These are phyloP conservation scores for Musa schizocarpa DNA, from an alignment of 176 grass and related monocot species.

Conservation along the genomic window DNA sequence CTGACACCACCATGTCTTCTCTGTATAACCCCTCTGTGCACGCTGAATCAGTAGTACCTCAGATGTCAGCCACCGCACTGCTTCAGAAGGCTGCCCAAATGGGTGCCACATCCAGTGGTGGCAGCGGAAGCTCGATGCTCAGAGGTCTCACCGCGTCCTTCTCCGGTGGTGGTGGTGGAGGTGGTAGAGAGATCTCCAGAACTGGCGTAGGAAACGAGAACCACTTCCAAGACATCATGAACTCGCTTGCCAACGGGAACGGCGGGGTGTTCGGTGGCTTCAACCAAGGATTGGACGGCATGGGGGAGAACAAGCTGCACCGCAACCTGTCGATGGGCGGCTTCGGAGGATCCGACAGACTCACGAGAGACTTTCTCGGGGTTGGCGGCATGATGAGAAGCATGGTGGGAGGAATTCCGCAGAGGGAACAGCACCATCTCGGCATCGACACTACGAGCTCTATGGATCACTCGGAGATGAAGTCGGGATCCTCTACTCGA, in stretches of 20 bases:
- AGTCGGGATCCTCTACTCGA: slow-evolving; percentile 18
- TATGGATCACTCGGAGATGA: slow-evolving; percentile 58
- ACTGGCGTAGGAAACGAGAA: slow-evolving; percentile 29
- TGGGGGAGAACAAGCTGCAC: slow-evolving; percentile 37
- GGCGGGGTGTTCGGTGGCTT: slow-evolving; percentile 30
- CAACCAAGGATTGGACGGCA: neutral
- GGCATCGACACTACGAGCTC: slow-evolving; percentile 43
- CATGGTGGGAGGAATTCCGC: neutral
- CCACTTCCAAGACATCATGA: slow-evolving; percentile 78
- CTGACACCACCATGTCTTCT: no score
- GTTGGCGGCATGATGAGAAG: slow-evolving; percentile 45
- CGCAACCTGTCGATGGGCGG: neutral
- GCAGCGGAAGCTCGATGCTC: slow-evolving; percentile 32
- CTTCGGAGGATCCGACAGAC: slow-evolving; percentile 6
- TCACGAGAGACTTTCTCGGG: slow-evolving; percentile 86
- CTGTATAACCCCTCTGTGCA: slow-evolving; percentile 23
- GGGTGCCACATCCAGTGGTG: slow-evolving; percentile 50
- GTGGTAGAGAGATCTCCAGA: slow-evolving; percentile 22
- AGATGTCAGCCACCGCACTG: slow-evolving; percentile 86
- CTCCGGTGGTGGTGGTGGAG: neutral
- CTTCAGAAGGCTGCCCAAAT: slow-evolving; percentile 83
- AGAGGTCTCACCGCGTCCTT: slow-evolving; percentile 38
- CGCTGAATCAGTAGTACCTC: slow-evolving; percentile 21
- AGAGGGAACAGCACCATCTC: slow-evolving; percentile 1
- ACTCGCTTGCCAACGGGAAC: slow-evolving; percentile 35